Percentiles rank a stretch among this genome's conserved stretches.
These are phyloP conservation scores for Drechslera avenae DNA, from an alignment of 2,329 filamentous ascomycete species.

Conservation along the genomic window DNA sequence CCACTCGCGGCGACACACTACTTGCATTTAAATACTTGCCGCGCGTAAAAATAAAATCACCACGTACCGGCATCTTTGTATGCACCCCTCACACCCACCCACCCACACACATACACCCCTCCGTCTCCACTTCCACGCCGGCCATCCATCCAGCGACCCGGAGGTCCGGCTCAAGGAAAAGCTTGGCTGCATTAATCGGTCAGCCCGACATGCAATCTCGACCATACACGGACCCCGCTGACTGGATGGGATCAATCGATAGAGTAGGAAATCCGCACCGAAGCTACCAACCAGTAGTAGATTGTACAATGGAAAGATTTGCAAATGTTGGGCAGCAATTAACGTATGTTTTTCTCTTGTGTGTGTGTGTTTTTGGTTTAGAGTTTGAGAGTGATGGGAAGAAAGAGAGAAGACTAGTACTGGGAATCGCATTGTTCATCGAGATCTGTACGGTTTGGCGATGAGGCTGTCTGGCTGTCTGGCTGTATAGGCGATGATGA, in stretches of 20 bases:
- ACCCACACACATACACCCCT: background rate
- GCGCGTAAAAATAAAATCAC: too few species aligned
- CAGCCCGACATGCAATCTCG: slow-evolving; percentile 4
- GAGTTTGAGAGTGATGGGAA: too few species aligned
- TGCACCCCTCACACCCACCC: too few species aligned
- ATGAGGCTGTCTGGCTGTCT: too few species aligned
- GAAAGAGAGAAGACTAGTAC: too few species aligned
- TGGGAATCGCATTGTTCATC: too few species aligned
- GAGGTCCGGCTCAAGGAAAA: slow-evolving; percentile 9
- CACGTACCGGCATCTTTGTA: too few species aligned
- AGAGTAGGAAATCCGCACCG: background rate
- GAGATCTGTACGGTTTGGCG: too few species aligned
- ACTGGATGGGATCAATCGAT: background rate
- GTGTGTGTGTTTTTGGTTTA: too few species aligned
- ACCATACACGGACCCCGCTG: background rate
- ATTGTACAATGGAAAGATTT: background rate
- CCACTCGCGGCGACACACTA: too few species aligned
- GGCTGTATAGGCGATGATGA: too few species aligned
- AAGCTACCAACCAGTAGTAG: background rate
- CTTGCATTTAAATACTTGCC: too few species aligned
- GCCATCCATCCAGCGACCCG: slow-evolving; percentile 2
- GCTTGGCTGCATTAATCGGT: slow-evolving; percentile 27
- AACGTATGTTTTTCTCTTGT: background rate
- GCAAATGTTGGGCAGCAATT: slow-evolving; percentile 12
- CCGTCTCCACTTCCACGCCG: background rate